Evolutionary conservation across 2,329 filamentous ascomycete genomes (phyloP).

Genomic region (Escovopsis weberi): DNA sequence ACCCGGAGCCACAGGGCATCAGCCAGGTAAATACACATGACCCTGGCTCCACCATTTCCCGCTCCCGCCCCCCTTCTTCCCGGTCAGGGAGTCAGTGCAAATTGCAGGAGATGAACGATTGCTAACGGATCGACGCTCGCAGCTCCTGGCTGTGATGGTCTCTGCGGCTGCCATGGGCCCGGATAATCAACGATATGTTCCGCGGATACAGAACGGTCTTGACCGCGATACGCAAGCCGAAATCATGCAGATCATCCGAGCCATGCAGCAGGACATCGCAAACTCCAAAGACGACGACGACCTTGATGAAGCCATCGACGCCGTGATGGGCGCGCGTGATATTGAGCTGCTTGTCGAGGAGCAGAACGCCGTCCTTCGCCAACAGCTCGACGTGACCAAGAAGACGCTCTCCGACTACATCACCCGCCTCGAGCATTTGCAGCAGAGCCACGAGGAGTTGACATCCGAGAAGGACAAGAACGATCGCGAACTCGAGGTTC

Average conservation of each 20-base stretch:
- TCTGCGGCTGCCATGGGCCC: conserved; percentile 45
- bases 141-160: conserved; percentile 49
- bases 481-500: conserved; percentile 36
- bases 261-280: conserved; percentile 24
- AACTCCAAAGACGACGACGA: conserved; percentile 23
- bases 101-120: not conserved
- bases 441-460: conserved; percentile 49
- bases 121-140: conserved; percentile 18
- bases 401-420: conserved; percentile 45
- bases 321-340: conserved; percentile 31
- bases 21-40: conserved; percentile 28
- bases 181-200: conserved; percentile 39
- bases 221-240: conserved; percentile 29
- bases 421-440: conserved; percentile 43
- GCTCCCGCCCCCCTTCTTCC: too few relatives aligned
- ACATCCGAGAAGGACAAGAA: conserved; percentile 47
- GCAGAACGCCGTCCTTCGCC: conserved; percentile 34
- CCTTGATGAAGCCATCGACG: conserved; percentile 24
- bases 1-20: conserved; percentile 39
- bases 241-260: conserved; percentile 30
- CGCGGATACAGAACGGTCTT: conserved; percentile 25
- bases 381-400: conserved; percentile 36
- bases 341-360: conserved; percentile 43
- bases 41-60: conserved; percentile 3
- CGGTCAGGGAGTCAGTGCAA: too few relatives aligned